A percentile compares a stretch with the other conserved stretches of the same genome.
phyloP scores from a whole-genome alignment of 148 eudicot genomes.

The Vaccinium macrocarpon region DNA sequence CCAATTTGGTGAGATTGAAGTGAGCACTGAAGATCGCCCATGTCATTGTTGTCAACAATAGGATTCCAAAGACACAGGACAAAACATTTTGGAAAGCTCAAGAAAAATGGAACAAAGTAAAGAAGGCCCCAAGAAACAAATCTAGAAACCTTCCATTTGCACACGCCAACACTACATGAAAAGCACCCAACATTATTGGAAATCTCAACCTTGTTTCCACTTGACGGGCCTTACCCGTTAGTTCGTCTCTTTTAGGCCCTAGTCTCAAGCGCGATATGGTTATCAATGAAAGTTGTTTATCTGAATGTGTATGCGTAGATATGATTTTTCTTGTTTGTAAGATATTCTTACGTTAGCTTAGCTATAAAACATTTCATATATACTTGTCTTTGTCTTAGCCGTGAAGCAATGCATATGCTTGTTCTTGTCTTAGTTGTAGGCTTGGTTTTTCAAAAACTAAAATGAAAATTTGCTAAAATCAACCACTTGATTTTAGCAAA shows the following conservation, averaged over 20 bases:
- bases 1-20: background rate
- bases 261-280: background rate
- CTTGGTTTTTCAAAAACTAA: too few species aligned
- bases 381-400: too few species aligned
- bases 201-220: background rate
- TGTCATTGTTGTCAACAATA: background rate
- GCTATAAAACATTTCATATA: too few species aligned
- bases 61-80: background rate
- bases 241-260: background rate
- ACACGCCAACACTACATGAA: background rate
- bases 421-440: too few species aligned
- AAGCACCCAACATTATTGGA: background rate
- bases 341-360: too few species aligned
- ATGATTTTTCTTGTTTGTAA: too few species aligned
- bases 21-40: background rate
- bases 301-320: too few species aligned
- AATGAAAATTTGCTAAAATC: too few species aligned
- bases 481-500: too few species aligned
- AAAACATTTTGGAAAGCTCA: background rate
- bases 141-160: background rate
- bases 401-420: too few species aligned
- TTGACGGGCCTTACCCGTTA: background rate
- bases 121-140: conserved; percentile 1
- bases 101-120: background rate
- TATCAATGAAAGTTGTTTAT: too few species aligned